These are phyloP conservation scores for Ophiosphaerella herpotricha DNA, from an alignment of 2,329 filamentous ascomycete genomes.

Conservation along the genomic window DNA sequence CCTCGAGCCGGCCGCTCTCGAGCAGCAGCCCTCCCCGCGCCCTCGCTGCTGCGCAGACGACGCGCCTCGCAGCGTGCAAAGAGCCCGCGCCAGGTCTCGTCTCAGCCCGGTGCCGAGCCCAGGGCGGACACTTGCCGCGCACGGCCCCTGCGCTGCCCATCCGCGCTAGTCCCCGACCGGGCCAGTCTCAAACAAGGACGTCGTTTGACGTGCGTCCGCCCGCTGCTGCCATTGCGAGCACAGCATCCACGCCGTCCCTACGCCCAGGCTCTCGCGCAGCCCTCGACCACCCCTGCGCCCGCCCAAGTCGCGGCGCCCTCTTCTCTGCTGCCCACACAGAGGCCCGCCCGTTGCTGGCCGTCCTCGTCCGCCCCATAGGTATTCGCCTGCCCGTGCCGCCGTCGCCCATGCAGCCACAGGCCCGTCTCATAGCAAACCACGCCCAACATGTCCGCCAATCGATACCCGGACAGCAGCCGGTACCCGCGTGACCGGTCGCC, in stretches of 20 bases:
- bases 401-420: conserved; percentile 20
- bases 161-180: conserved; percentile 19
- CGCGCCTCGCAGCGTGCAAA: conserved; percentile 11
- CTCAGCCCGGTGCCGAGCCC: conserved; percentile 30
- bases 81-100: conserved; percentile 33
- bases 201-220: conserved; percentile 4
- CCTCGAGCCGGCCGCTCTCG: not conserved
- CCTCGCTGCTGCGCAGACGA: conserved; percentile 1
- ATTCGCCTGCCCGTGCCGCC: conserved; percentile 3
- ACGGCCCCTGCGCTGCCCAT: not conserved
- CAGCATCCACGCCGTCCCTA: no score
- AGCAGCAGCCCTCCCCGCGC: not conserved
- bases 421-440: conserved; percentile 3
- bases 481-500: conserved; percentile 51
- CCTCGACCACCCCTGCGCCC: no score
- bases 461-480: conserved; percentile 42
- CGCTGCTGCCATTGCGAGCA: not conserved
- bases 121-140: conserved; percentile 10
- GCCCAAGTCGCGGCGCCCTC: no score
- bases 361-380: not conserved
- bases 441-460: conserved; percentile 40
- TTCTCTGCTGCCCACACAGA: no score
- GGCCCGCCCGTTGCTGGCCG: no score
- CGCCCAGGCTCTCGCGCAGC: no score
- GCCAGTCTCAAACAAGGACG: conserved; percentile 15